A percentile compares a stretch with the other conserved stretches of the same genome.
Conservation (phyloP, 2,329 filamentous ascomycete genomes). For the Sporothrix humicola region DNA sequence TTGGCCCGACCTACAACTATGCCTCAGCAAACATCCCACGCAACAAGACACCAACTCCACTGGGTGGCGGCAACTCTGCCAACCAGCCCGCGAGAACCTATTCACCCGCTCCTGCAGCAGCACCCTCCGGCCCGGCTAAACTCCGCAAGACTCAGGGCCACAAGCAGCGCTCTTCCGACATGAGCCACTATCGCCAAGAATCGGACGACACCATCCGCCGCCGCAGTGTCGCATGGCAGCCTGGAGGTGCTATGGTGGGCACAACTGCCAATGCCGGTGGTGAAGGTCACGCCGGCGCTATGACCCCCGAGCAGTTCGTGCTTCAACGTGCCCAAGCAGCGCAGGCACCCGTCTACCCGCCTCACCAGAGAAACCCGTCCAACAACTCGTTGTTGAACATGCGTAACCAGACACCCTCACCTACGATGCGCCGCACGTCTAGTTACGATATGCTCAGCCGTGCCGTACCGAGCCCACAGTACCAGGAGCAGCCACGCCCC, state of each 20-base stretch:
- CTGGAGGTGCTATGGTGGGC: constrained; percentile 62
- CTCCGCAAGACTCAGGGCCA: constrained; percentile 37
- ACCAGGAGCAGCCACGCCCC: constrained; percentile 53
- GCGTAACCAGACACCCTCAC: constrained; percentile 51
- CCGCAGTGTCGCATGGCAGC: constrained; percentile 76
- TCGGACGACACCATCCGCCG: constrained; percentile 63
- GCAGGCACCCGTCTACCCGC: constrained; percentile 58
- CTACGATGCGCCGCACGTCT: constrained; percentile 50
- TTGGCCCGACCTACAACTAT: constrained; percentile 81
- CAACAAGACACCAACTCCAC: constrained; percentile 43
- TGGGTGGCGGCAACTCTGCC: constrained; percentile 23
- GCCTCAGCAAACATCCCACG: constrained; percentile 46
- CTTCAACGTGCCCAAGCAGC: constrained; percentile 71
- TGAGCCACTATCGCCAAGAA: constrained; percentile 53
- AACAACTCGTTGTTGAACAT: constrained; percentile 53
- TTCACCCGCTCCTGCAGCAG: constrained; percentile 19
- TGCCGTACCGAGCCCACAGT: constrained; percentile 46
- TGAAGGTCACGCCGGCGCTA: constrained; percentile 48
- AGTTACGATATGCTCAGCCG: constrained; percentile 50
- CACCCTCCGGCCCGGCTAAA: not conserved
- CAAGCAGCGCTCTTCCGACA: constrained; percentile 40
- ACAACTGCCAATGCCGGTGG: constrained; percentile 55
- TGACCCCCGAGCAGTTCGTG: constrained; percentile 84
- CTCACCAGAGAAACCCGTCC: constrained; percentile 65
- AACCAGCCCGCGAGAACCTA: constrained; percentile 1